These are phyloP conservation scores for Endocalyx cinctus DNA, from an alignment of 2,329 filamentous ascomycete species.

Conservation along the genomic window DNA sequence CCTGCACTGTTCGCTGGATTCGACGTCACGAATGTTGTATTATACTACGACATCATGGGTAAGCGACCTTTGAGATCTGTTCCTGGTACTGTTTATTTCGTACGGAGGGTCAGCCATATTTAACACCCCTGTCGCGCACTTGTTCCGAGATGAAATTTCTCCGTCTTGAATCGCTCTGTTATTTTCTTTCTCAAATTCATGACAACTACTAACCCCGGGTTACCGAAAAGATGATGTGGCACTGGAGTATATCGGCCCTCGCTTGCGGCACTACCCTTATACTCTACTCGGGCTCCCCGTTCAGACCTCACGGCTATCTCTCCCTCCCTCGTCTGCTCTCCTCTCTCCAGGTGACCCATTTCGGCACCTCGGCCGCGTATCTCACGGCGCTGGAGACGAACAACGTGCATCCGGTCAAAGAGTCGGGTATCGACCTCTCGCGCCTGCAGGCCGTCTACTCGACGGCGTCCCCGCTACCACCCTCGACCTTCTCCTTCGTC, in stretches of 20 bases:
- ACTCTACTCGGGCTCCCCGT: constrained; percentile 90
- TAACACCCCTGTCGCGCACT: neutral
- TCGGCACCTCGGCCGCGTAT: constrained; percentile 92
- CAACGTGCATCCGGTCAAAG: constrained; percentile 52
- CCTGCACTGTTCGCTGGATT: constrained; percentile 76
- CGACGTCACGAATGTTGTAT: constrained; percentile 76
- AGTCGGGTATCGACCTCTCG: constrained; percentile 55
- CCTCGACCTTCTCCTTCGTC: constrained; percentile 87
- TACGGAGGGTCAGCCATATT: neutral
- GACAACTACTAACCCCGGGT: neutral
- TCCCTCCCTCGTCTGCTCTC: constrained; percentile 81
- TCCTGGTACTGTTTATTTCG: neutral
- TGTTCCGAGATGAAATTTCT: neutral
- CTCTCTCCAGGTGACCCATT: constrained; percentile 79
- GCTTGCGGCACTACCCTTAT: constrained; percentile 79
- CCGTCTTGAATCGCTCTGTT: neutral
- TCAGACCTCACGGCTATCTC: constrained; percentile 71
- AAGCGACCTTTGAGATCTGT: too few relatives aligned
- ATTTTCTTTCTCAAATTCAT: too few relatives aligned
- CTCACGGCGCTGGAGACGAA: constrained; percentile 86
- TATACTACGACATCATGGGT: constrained; percentile 97
- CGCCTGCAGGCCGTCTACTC: constrained; percentile 83
- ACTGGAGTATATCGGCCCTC: constrained; percentile 86
- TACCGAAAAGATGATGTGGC: constrained; percentile 75
- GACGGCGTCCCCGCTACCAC: constrained; percentile 86